phyloP scores from a whole-genome alignment of 805 yeast species.

The Wickerhamiella musiphila region DNA sequence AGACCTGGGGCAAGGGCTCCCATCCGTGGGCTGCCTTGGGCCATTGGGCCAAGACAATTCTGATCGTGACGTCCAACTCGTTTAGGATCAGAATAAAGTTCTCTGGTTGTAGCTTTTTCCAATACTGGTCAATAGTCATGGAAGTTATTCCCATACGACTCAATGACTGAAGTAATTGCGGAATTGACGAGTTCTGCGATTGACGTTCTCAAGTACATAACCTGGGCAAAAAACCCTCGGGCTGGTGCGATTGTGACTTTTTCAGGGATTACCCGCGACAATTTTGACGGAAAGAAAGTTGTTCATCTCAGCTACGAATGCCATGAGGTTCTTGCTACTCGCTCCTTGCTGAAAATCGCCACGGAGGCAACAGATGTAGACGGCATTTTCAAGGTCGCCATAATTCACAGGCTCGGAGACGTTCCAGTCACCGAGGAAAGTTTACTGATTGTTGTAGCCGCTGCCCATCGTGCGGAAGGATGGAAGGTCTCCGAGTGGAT shows the following conservation, averaged over 20 bases:
- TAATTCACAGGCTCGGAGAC: constrained; percentile 30
- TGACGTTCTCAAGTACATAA: constrained; percentile 11
- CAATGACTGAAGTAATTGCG: no score
- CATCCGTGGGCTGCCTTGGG: no score
- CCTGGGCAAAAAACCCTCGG: constrained; percentile 26
- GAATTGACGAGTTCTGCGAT: no score
- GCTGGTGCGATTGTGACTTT: constrained; percentile 35
- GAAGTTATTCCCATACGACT: no score
- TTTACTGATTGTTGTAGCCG: constrained; percentile 27
- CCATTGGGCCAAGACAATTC: no score
- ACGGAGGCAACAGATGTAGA: constrained; percentile 16
- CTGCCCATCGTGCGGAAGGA: constrained; percentile 31
- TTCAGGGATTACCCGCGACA: constrained; percentile 34
- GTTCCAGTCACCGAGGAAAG: constrained; percentile 35
- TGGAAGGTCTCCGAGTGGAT: constrained; percentile 31
- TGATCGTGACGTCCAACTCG: no score
- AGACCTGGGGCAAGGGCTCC: no score
- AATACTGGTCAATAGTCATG: no score
- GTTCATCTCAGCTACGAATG: constrained; percentile 29
- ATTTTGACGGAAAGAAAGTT: constrained; percentile 27
- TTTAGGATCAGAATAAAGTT: no score
- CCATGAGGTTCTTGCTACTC: constrained; percentile 26
- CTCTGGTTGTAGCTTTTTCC: no score
- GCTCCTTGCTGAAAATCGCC: constrained; percentile 24
- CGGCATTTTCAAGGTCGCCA: constrained; percentile 24